Percentiles rank a stretch among this genome's conserved stretches.
phyloP scores from a whole-genome alignment of 1,284 basidiomycete species.

The Rhodofomes roseus region DNA sequence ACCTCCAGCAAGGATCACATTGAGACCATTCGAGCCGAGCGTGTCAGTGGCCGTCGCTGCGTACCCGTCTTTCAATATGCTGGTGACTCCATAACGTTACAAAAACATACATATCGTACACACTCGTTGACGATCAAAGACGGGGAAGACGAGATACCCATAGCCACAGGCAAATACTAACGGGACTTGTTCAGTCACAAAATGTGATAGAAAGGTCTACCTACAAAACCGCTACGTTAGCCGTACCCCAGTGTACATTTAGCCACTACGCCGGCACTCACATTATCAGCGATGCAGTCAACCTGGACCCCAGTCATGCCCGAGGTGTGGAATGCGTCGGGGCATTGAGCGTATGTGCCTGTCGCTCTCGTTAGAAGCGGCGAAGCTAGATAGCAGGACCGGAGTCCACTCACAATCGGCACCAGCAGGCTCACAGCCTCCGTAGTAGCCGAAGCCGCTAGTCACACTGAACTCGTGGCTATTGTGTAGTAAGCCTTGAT shows the following conservation, averaged over 20 bases:
- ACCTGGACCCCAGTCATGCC: background rate
- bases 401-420: background rate
- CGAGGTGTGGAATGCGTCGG: background rate
- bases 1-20: too few species aligned
- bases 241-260: too few species aligned
- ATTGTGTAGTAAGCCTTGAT: too few species aligned
- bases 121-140: too few species aligned
- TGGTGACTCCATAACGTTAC: too few species aligned
- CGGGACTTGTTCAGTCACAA: background rate
- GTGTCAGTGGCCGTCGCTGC: too few species aligned
- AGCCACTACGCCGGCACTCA: background rate
- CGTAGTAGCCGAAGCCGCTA: background rate
- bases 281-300: background rate
- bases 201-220: background rate
- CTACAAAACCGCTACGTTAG: background rate
- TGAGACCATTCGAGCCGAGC: too few species aligned
- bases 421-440: background rate
- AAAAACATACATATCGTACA: too few species aligned
- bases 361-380: background rate
- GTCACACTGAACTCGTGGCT: background rate
- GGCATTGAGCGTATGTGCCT: background rate
- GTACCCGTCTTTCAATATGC: too few species aligned
- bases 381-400: background rate
- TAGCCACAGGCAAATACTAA: too few species aligned
- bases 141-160: too few species aligned